phyloP scores from a whole-genome alignment of 306 rosid species.

The Vachellia pachyceras region DNA sequence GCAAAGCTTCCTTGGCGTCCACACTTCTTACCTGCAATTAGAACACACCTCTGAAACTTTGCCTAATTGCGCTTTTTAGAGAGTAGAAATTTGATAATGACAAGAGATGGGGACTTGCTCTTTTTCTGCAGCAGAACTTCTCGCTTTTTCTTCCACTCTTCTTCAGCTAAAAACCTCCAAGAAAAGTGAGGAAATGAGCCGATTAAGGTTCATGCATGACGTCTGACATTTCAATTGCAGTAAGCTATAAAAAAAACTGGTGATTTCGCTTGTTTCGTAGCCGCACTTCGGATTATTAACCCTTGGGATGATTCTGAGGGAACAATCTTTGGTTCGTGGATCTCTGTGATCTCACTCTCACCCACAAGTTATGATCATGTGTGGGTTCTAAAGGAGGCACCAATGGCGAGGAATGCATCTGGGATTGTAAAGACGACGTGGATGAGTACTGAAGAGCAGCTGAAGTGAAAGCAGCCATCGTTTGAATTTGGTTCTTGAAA shows the following conservation, averaged over 20 bases:
- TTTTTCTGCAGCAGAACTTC: slow-evolving; percentile 69
- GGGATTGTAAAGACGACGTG: slow-evolving; percentile 55
- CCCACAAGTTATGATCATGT: slow-evolving; percentile 49
- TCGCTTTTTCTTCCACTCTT: slow-evolving; percentile 94
- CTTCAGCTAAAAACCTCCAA: slow-evolving; percentile 82
- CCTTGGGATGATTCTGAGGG: slow-evolving; percentile 48
- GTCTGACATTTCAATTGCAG: not conserved
- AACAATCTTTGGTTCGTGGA: slow-evolving; percentile 43
- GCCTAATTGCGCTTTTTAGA: slow-evolving; percentile 14
- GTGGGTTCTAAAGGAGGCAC: slow-evolving; percentile 53
- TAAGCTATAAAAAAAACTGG: slow-evolving; percentile 55
- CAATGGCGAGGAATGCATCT: slow-evolving; percentile 40
- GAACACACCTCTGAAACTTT: not conserved
- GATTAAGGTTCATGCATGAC: slow-evolving; percentile 25
- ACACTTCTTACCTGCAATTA: slow-evolving; percentile 85
- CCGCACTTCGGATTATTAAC: slow-evolving; percentile 64
- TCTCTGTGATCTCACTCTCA: slow-evolving; percentile 48
- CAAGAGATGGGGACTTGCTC: slow-evolving; percentile 50
- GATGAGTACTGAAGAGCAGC: slow-evolving; percentile 56
- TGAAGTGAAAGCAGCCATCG: slow-evolving; percentile 71
- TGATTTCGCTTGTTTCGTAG: slow-evolving; percentile 82
- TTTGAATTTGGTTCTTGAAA: slow-evolving; percentile 30
- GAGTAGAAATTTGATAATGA: slow-evolving; percentile 23
- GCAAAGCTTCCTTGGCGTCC: slow-evolving; percentile 88
- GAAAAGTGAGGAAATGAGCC: slow-evolving; percentile 29